Evolutionary conservation across 2,329 filamentous ascomycete genomes (phyloP).

Genomic region (Cladosporium velox): DNA sequence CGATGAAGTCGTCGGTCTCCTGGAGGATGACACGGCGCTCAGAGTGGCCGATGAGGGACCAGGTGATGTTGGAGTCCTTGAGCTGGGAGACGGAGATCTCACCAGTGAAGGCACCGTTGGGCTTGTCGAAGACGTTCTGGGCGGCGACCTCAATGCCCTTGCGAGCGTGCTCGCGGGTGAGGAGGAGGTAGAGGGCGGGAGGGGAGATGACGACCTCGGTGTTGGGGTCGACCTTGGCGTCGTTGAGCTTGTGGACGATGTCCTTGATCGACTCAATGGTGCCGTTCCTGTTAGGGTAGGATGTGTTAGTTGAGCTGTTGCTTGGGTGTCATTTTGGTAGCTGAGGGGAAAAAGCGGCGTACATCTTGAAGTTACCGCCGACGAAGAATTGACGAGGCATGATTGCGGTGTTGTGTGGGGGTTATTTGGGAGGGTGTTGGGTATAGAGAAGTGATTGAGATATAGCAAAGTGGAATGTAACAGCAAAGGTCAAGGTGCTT

Average conservation of each 20-base stretch:
- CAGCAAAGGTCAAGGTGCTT: neutral
- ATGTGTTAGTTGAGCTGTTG: slow-evolving; percentile 18
- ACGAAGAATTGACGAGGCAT: slow-evolving; percentile 48
- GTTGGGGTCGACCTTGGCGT: slow-evolving; percentile 75
- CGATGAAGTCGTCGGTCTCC: slow-evolving; percentile 81
- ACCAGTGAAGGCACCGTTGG: slow-evolving; percentile 94
- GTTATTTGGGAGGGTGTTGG: slow-evolving; percentile 4
- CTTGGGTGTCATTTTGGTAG: slow-evolving; percentile 2
- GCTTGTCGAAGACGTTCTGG: slow-evolving; percentile 90
- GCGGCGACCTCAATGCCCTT: slow-evolving; percentile 80
- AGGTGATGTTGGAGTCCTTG: slow-evolving; percentile 82
- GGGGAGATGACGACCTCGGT: slow-evolving; percentile 94
- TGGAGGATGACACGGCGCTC: slow-evolving; percentile 88
- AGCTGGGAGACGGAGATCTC: slow-evolving; percentile 93
- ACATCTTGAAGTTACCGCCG: slow-evolving; percentile 94
- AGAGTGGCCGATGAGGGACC: slow-evolving; percentile 91
- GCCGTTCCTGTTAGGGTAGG: slow-evolving; percentile 74
- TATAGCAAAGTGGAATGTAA: slow-evolving; percentile 9
- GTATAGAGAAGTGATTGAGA: slow-evolving; percentile 8
- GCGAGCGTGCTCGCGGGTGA: slow-evolving; percentile 77
- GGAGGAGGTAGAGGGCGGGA: slow-evolving; percentile 84
- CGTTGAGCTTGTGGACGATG: slow-evolving; percentile 88
- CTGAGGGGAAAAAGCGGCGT: slow-evolving; percentile 41
- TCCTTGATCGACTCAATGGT: slow-evolving; percentile 83
- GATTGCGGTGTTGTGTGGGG: slow-evolving; percentile 31